Evolutionary conservation across 2,329 filamentous ascomycete genomes (phyloP).

Genomic region (Dothideomycetes sp.): DNA sequence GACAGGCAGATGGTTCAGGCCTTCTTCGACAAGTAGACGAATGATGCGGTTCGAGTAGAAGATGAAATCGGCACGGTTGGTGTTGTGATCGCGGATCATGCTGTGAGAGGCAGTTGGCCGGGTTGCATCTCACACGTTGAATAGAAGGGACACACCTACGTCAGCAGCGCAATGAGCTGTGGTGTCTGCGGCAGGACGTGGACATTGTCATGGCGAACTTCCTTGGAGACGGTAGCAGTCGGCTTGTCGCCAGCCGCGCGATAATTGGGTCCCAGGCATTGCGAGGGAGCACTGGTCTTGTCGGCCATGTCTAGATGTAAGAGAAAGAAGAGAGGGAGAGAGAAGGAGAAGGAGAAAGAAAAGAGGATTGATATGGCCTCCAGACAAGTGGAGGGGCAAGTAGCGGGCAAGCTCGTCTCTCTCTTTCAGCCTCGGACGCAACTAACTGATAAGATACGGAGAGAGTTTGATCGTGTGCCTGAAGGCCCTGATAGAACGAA

Average conservation of each 20-base stretch:
- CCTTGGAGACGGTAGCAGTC: conserved; percentile 77
- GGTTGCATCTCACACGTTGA: background rate
- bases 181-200: conserved; percentile 86
- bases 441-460: no score
- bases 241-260: conserved; percentile 64
- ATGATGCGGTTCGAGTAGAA: conserved; percentile 99
- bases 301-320: conserved; percentile 1
- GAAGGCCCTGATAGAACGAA: no score
- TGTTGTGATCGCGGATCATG: conserved; percentile 89
- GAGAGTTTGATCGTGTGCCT: no score
- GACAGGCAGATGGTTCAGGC: conserved; percentile 89
- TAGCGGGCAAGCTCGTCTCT: no score
- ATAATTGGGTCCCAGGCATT: conserved; percentile 74
- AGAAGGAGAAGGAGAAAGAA: background rate
- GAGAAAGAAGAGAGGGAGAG: background rate
- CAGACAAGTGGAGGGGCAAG: no score
- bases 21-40: conserved; percentile 90
- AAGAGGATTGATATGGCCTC: no score
- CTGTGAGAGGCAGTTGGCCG: conserved; percentile 38
- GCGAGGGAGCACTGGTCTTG: conserved; percentile 27
- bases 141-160: conserved; percentile 53
- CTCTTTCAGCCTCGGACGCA: no score
- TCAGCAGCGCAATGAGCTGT: conserved; percentile 92
- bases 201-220: conserved; percentile 75
- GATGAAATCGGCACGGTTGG: conserved; percentile 90